Conservation (phyloP, 371 early-diverging fungal species). For the Mortierella sp. region DNA sequence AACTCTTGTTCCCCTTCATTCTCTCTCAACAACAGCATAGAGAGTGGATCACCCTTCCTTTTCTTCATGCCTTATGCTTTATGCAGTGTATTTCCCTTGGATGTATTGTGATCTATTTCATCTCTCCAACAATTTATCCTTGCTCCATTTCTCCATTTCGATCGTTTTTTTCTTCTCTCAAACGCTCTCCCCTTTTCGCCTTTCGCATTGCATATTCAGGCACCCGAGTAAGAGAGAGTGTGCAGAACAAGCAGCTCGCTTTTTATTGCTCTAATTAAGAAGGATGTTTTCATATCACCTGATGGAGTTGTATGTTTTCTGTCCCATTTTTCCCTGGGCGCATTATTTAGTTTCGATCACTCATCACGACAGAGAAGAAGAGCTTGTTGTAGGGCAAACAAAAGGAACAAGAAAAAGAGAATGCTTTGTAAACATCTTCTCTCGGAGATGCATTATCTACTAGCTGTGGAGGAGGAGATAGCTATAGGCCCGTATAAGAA, state of each 20-base stretch:
- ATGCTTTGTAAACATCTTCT: background rate
- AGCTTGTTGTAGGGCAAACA: background rate
- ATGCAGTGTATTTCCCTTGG: background rate
- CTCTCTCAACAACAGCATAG: background rate
- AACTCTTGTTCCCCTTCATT: background rate
- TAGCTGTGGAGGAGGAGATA: constrained; percentile 1
- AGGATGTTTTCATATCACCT: background rate
- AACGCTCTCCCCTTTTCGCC: background rate
- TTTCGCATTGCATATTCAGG: background rate
- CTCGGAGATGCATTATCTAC: background rate
- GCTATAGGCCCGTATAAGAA: background rate
- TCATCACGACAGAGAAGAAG: background rate
- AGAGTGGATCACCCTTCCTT: background rate
- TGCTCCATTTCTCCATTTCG: background rate
- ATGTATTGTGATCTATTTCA: constrained; percentile 5
- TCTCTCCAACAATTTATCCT: constrained; percentile 12
- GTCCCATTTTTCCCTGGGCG: background rate
- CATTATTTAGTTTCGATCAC: constrained; percentile 4
- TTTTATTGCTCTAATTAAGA: background rate
- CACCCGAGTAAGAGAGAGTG: no score
- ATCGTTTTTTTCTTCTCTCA: background rate
- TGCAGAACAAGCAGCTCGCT: background rate
- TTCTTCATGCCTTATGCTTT: background rate
- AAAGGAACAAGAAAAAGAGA: no score
- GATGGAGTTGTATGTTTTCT: background rate